A percentile compares a stretch with the other conserved stretches of the same genome.
Conservation (phyloP, 2,329 filamentous ascomycete genomes). For the Fusarium cicatricum region DNA sequence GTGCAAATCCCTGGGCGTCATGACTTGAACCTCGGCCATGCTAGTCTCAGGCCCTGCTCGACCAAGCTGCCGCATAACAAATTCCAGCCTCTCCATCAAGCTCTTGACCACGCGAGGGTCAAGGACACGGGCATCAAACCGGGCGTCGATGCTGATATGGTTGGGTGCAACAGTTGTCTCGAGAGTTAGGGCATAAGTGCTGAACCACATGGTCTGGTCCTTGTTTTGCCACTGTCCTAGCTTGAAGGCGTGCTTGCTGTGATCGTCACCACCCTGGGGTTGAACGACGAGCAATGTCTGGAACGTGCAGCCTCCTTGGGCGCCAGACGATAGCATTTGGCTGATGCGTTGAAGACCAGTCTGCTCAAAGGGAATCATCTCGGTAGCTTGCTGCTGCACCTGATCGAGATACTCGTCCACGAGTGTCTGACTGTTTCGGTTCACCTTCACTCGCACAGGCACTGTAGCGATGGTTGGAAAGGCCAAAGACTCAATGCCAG, state of each 20-base stretch:
- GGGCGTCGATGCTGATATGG: background rate
- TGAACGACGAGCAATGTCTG: slow-evolving; percentile 44
- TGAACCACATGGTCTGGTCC: background rate
- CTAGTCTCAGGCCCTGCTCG: background rate
- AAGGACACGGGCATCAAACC: slow-evolving; percentile 6
- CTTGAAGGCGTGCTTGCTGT: background rate
- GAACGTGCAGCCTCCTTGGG: slow-evolving; percentile 36
- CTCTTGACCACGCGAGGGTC: background rate
- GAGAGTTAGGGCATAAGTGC: slow-evolving; percentile 2
- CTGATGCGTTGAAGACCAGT: slow-evolving; percentile 34
- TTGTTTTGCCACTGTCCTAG: background rate
- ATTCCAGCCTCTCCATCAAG: background rate
- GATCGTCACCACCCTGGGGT: background rate
- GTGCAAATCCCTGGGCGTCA: background rate
- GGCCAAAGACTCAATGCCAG: slow-evolving; percentile 31
- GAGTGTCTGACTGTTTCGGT: slow-evolving; percentile 28
- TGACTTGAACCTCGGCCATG: background rate
- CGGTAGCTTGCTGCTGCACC: slow-evolving; percentile 22
- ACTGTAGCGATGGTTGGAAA: slow-evolving; percentile 52
- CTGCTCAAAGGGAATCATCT: slow-evolving; percentile 34
- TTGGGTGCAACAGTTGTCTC: background rate
- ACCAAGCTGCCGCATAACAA: slow-evolving; percentile 1
- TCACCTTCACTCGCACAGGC: slow-evolving; percentile 49
- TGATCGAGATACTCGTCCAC: slow-evolving; percentile 16
- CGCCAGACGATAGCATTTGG: slow-evolving; percentile 12